phyloP scores from a whole-genome alignment of 140 eudicot species.

The Stevia rebaudiana region DNA sequence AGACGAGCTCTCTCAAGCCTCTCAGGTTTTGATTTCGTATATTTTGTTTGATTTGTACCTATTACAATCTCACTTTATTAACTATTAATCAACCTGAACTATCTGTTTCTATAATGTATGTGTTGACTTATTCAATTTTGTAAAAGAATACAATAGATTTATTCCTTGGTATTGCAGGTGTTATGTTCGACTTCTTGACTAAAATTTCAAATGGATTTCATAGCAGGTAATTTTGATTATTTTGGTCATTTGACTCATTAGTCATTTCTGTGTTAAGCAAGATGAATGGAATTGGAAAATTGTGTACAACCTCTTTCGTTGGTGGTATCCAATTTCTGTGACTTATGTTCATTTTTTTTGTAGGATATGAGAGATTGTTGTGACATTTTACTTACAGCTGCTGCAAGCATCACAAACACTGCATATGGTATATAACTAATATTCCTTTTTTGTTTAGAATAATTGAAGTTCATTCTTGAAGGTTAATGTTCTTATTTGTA shows the following conservation, averaged over 20 bases:
- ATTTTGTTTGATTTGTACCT: not conserved
- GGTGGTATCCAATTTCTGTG: not conserved
- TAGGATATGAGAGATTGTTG: constrained; percentile 90
- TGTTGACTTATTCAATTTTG: constrained; percentile 2
- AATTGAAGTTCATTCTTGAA: not conserved
- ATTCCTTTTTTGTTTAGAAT: not conserved
- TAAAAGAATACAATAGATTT: too few relatives aligned
- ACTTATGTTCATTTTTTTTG: constrained; percentile 9
- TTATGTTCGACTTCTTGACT: too few relatives aligned
- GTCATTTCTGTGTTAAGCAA: too few relatives aligned
- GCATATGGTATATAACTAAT: constrained; percentile 53
- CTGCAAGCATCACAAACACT: constrained; percentile 72
- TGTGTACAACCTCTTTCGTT: too few relatives aligned
- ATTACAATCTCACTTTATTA: not conserved
- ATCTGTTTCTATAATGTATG: not conserved
- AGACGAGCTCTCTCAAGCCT: constrained; percentile 46
- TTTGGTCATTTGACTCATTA: too few relatives aligned
- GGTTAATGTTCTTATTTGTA: not conserved
- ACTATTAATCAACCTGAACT: not conserved
- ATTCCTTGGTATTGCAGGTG: too few relatives aligned
- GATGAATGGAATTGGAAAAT: too few relatives aligned
- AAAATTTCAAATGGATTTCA: too few relatives aligned
- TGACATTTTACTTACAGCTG: constrained; percentile 79
- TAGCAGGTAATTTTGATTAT: too few relatives aligned
- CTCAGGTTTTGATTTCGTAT: constrained; percentile 42